Evolutionary conservation across 2,329 filamentous ascomycete species (phyloP), one percentile per base, ranked within the genome.

Genomic region (Meredithiella fracta): DNA sequence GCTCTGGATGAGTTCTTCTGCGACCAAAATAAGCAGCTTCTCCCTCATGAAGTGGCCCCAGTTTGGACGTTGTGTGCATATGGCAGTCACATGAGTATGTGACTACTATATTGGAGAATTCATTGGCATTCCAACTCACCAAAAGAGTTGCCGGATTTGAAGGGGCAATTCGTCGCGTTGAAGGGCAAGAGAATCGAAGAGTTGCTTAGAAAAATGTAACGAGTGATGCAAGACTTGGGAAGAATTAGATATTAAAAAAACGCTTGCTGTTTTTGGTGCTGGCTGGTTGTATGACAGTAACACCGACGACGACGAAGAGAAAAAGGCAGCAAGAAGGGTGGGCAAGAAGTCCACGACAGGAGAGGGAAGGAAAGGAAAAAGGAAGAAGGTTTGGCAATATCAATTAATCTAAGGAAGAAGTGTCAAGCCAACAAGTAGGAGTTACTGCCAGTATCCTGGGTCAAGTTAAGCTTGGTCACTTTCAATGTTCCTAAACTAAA

Each of bases 241-340:
- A 57, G 49, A 56, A 38, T 51, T 47, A 50, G 47, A 51, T 55
- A 58, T 58, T 58, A 58, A 49, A 58, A 54, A 49, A n/a, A n/a
- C n/a, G 52, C 52, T 54, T 54, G 52, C 52, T n/a, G 38, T 17
- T 42, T 34, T 44, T 2, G 23, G 52, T 20, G 52, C 20, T 54
- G 25, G 40, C 52, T 54, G 40, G 40, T 15, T 54, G 52, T 51
- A 29, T 29, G 49, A 37, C 52, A 54, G 26, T 31, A 25, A 55
- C 53, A 58, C 53, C 57, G 51, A 51, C 53, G 50, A 53, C 53
- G 53, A 53, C 44, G 53, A 50, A 55, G 53, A 37, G 37, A 54
- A 44, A n/a, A 17, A 25, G 51, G 23, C 26, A 26, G 26, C 26
- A 44, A 47, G 51, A 52, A 22, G 37, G 40, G 37, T 51, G 31